These are phyloP conservation scores for Ophiostoma pallidulum DNA, from an alignment of 2,329 filamentous ascomycete species.

Conservation along the genomic window DNA sequence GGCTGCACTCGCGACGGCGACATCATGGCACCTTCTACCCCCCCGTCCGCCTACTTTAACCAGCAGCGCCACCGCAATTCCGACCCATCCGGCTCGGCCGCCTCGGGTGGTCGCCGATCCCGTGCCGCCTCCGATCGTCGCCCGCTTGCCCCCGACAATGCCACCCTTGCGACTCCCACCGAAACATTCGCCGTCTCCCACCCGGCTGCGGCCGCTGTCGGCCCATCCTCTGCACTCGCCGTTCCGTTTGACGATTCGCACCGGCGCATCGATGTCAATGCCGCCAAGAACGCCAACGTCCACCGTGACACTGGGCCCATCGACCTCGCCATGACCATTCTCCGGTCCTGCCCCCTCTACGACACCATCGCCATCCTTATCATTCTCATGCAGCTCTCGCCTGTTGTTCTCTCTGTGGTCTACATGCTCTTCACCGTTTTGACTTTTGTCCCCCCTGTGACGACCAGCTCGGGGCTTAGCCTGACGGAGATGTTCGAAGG, in stretches of 20 bases:
- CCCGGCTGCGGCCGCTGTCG: constrained; percentile 19
- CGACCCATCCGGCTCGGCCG: not conserved
- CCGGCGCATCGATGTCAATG: constrained; percentile 61
- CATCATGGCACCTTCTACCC: constrained; percentile 19
- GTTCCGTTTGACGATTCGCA: constrained; percentile 37
- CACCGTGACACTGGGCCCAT: constrained; percentile 65
- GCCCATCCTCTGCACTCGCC: constrained; percentile 23
- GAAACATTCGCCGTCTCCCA: constrained; percentile 33
- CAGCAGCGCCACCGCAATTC: constrained; percentile 12
- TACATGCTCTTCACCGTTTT: constrained; percentile 88
- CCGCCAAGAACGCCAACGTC: constrained; percentile 54
- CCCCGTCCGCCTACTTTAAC: not conserved
- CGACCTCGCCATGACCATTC: constrained; percentile 73
- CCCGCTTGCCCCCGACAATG: constrained; percentile 2
- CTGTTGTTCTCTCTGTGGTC: constrained; percentile 76
- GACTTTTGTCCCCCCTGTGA: constrained; percentile 80
- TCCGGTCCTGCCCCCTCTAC: constrained; percentile 80
- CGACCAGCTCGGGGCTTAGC: constrained; percentile 67
- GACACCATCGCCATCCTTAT: constrained; percentile 96
- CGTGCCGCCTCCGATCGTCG: not conserved
- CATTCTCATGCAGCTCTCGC: constrained; percentile 84
- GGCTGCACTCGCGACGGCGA: constrained; percentile 16
- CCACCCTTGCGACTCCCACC: constrained; percentile 42
- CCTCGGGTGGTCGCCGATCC: not conserved
- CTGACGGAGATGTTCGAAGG: constrained; percentile 88